Conservation (phyloP, 257 asterid species). For the Dorcoceras hygrometricum region DNA sequence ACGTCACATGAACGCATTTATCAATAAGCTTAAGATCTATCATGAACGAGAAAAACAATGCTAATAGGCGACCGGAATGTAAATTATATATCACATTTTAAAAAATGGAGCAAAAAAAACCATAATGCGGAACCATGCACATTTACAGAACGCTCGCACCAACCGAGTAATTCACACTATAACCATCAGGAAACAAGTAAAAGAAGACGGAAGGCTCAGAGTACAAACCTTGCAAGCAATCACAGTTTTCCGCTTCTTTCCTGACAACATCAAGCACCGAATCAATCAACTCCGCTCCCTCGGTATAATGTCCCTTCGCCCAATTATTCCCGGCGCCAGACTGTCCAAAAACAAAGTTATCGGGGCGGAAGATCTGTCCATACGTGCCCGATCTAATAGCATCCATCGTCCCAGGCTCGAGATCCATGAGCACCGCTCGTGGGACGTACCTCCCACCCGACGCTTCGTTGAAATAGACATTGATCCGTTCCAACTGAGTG, state of each 20-base stretch:
- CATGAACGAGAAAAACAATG: not conserved
- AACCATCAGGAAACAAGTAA: not conserved
- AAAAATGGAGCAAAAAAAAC: not conserved
- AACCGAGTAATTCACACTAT: not conserved
- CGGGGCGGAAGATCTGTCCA: constrained; percentile 88
- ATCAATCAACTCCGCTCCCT: constrained; percentile 89
- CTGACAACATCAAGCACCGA: constrained; percentile 84
- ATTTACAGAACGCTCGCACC: not conserved
- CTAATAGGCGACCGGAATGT: not conserved
- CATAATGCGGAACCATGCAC: not conserved
- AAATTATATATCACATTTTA: not conserved
- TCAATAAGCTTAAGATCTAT: not conserved
- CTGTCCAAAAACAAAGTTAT: constrained; percentile 84
- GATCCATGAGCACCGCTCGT: constrained; percentile 92
- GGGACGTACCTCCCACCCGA: constrained; percentile 88
- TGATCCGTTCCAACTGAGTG: constrained; percentile 70
- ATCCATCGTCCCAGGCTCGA: constrained; percentile 94
- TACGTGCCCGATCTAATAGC: constrained; percentile 81
- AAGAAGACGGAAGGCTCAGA: not conserved
- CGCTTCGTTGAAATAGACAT: constrained; percentile 82
- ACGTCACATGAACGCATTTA: not conserved
- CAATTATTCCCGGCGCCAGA: constrained; percentile 91
- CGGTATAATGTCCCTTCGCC: constrained; percentile 91
- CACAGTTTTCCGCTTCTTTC: constrained; percentile 87
- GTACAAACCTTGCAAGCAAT: constrained; percentile 79